phyloP scores from a whole-genome alignment of 139 green algal genomes.

The Coelastrella sp. region DNA sequence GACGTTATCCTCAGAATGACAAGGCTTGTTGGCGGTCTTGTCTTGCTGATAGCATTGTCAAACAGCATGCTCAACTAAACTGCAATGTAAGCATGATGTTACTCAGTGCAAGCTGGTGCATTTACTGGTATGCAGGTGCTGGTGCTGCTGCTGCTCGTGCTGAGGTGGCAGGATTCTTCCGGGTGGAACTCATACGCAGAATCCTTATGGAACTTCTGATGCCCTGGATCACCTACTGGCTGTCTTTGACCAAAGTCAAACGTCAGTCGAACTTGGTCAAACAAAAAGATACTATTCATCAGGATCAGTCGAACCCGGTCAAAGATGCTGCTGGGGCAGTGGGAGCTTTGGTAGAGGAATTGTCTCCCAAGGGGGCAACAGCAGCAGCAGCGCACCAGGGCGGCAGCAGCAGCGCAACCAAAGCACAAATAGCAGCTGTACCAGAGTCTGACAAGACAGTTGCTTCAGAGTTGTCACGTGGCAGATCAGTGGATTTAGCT shows the following conservation, averaged over 20 bases:
- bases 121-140: slow-evolving; percentile 13
- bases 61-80: too few species aligned
- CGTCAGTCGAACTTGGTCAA: slow-evolving; percentile 1
- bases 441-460: too few species aligned
- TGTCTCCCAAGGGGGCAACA: too few species aligned
- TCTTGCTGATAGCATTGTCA: too few species aligned
- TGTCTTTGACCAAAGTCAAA: neutral
- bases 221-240: neutral
- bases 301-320: neutral
- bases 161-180: slow-evolving; percentile 33
- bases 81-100: too few species aligned
- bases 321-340: slow-evolving; percentile 7
- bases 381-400: too few species aligned
- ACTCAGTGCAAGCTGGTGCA: neutral
- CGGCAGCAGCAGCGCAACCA: too few species aligned
- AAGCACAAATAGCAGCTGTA: neutral
- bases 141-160: slow-evolving; percentile 22
- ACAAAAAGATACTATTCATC: too few species aligned
- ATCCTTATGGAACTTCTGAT: neutral
- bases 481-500: neutral
- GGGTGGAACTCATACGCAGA: slow-evolving; percentile 13
- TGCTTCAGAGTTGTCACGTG: too few species aligned
- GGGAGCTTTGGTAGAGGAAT: neutral
- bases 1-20: too few species aligned
- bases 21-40: too few species aligned